Conservation (phyloP, 352 stramenopile genomes). For the Peronospora farinosa region DNA sequence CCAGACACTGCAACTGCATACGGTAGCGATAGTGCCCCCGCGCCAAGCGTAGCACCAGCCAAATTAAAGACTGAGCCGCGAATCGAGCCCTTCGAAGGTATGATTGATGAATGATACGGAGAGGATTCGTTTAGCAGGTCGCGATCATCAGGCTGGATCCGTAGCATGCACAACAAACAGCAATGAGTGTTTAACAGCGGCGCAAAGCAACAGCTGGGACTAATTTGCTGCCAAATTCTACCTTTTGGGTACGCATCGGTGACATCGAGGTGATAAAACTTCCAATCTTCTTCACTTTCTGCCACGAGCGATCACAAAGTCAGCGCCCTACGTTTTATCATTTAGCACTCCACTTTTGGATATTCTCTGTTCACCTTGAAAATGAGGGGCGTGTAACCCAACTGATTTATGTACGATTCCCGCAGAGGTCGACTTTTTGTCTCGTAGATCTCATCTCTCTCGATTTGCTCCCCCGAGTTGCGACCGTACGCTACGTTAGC, state of each 20-base stretch:
- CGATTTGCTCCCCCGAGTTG: constrained; percentile 7
- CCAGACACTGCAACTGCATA: constrained; percentile 79
- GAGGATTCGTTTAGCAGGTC: constrained; percentile 55
- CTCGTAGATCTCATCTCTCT: constrained; percentile 17
- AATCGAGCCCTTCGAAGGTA: constrained; percentile 78
- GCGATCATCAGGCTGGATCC: constrained; percentile 29
- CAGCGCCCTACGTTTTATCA: constrained; percentile 2
- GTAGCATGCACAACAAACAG: not conserved
- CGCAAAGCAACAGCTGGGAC: not conserved
- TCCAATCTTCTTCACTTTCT: constrained; percentile 71
- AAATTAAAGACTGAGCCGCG: constrained; percentile 82
- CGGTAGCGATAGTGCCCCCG: constrained; percentile 67
- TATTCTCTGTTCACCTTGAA: constrained; percentile 40
- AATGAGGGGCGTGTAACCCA: constrained; percentile 75
- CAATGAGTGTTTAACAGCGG: not conserved
- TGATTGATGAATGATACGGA: constrained; percentile 70
- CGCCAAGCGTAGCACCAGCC: constrained; percentile 69
- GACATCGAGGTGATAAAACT: constrained; percentile 68
- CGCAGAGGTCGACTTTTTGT: constrained; percentile 37
- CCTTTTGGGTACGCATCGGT: constrained; percentile 46
- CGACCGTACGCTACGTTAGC: constrained; percentile 17
- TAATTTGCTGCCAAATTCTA: not conserved
- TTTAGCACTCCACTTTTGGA: not conserved
- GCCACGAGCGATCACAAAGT: constrained; percentile 2
- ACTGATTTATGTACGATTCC: constrained; percentile 65